phyloP scores from a whole-genome alignment of 2,329 filamentous ascomycete species.

The Pseudocercospora eumusae region DNA sequence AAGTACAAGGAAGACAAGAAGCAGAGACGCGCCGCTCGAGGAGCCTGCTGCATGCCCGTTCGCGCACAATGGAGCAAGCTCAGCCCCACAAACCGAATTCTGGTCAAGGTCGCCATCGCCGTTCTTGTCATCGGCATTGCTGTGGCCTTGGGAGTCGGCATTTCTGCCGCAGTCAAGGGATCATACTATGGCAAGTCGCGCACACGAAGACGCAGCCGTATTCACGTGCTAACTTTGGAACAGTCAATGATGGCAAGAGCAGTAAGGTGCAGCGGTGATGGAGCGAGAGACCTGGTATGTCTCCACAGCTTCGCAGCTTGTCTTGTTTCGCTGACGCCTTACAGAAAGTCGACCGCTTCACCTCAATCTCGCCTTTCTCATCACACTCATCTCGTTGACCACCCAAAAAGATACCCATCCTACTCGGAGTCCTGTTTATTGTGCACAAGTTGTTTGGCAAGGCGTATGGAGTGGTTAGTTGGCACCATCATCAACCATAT shows the following conservation, averaged over 20 bases:
- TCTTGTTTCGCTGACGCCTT: constrained; percentile 10
- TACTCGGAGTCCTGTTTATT: constrained; percentile 9
- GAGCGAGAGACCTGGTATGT: not conserved
- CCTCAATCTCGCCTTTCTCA: not conserved
- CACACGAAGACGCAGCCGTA: not conserved
- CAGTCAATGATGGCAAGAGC: constrained; percentile 12
- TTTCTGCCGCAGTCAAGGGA: constrained; percentile 52
- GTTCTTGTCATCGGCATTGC: constrained; percentile 49
- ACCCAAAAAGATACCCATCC: constrained; percentile 5
- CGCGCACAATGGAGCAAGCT: constrained; percentile 42
- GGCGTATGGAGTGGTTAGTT: constrained; percentile 5
- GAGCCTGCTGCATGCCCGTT: constrained; percentile 35
- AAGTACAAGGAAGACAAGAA: constrained; percentile 43
- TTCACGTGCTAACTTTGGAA: not conserved
- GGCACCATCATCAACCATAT: not conserved
- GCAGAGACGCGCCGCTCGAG: constrained; percentile 36
- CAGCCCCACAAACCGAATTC: constrained; percentile 48
- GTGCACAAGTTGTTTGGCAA: constrained; percentile 11
- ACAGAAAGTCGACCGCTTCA: constrained; percentile 1
- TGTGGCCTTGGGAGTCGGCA: constrained; percentile 52
- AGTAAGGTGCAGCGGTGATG: constrained; percentile 5
- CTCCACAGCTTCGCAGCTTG: constrained; percentile 5
- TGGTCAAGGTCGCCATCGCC: constrained; percentile 49
- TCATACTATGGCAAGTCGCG: constrained; percentile 43
- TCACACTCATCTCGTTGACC: not conserved